Conservation (phyloP, 2,329 filamentous ascomycete species). For the Pseudogymnoascus sp. region DNA sequence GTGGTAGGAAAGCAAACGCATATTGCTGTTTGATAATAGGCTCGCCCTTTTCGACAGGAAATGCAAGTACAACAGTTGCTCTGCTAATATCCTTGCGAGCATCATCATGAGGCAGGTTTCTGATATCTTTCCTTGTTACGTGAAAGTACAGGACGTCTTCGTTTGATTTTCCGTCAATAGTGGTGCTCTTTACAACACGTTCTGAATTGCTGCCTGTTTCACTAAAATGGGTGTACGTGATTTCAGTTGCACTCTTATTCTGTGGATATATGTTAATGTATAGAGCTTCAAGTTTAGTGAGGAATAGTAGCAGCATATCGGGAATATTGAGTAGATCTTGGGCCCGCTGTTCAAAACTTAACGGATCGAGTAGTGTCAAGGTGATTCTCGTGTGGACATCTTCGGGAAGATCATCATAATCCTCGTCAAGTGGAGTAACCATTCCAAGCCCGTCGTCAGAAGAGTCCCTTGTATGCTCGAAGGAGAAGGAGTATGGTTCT, state of each 20-base stretch:
- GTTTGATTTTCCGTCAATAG: background rate
- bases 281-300: conserved; percentile 10
- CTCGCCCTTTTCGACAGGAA: conserved; percentile 10
- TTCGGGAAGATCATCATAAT: conserved; percentile 7
- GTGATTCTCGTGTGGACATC: conserved; percentile 13
- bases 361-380: conserved; percentile 8
- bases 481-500: conserved; percentile 30
- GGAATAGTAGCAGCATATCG: conserved; percentile 10
- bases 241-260: background rate
- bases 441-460: conserved; percentile 20
- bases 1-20: conserved; percentile 19
- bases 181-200: background rate
- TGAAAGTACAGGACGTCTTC: background rate
- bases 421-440: conserved; percentile 27
- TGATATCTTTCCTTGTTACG: conserved; percentile 1
- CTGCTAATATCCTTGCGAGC: conserved; percentile 10
- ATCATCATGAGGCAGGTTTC: conserved; percentile 7
- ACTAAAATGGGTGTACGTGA: background rate
- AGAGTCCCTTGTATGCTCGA: conserved; percentile 22
- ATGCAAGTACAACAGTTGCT: conserved; percentile 14
- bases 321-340: background rate
- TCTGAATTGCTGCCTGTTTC: background rate
- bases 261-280: conserved; percentile 1
- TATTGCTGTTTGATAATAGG: conserved; percentile 12
- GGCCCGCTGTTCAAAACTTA: conserved; percentile 7